Percentiles rank a stretch among this genome's conserved stretches.
Conservation (phyloP, 345 rosid species). For the Theobroma cacao region DNA sequence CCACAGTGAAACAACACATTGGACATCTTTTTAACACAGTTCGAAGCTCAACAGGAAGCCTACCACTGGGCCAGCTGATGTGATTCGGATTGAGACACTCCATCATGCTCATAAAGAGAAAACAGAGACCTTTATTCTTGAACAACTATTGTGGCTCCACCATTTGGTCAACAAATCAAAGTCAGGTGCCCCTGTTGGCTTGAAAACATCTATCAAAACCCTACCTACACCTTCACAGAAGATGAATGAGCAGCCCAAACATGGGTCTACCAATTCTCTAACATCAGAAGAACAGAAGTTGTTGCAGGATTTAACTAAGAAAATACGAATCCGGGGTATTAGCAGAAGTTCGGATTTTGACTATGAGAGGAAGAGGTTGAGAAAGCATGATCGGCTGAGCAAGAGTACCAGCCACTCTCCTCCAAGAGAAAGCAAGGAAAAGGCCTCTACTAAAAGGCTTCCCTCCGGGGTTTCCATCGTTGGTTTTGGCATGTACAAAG, state of each 20-base stretch:
- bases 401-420: slow-evolving; percentile 95
- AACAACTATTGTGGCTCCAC: slow-evolving; percentile 79
- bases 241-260: slow-evolving; percentile 34
- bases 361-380: slow-evolving; percentile 52
- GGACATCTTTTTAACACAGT: slow-evolving; percentile 33
- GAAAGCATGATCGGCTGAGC: slow-evolving; percentile 75
- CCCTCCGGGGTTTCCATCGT: slow-evolving; percentile 68
- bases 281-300: slow-evolving; percentile 85
- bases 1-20: background rate
- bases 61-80: slow-evolving; percentile 34
- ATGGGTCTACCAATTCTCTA: slow-evolving; percentile 37
- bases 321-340: slow-evolving; percentile 75
- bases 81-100: slow-evolving; percentile 75
- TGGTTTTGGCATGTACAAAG: slow-evolving; percentile 63
- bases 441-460: slow-evolving; percentile 50
- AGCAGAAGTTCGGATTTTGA: slow-evolving; percentile 96
- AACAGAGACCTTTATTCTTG: slow-evolving; percentile 79
- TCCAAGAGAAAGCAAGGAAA: slow-evolving; percentile 50
- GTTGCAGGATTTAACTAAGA: slow-evolving; percentile 83
- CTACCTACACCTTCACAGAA: slow-evolving; percentile 71
- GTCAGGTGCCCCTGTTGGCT: slow-evolving; percentile 10
- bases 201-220: slow-evolving; percentile 35
- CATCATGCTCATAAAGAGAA: slow-evolving; percentile 81
- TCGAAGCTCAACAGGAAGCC: slow-evolving; percentile 54
- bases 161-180: slow-evolving; percentile 57